Base-by-base conservation (phyloP, 1,284 basidiomycete genomes). In the Earliella scabrosa region DNA sequence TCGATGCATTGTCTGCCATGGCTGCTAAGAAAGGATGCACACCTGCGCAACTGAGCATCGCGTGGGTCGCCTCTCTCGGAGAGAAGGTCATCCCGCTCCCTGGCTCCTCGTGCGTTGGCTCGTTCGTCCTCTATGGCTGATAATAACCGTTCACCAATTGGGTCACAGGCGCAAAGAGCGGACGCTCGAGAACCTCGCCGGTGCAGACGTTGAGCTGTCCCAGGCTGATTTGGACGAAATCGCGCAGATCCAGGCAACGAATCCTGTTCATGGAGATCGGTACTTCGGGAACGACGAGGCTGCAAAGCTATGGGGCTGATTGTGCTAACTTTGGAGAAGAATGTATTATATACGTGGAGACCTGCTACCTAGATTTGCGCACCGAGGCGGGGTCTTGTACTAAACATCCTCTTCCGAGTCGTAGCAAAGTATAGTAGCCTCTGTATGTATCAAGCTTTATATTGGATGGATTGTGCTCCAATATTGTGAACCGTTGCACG, bases 31-130 rank as follows among this genome's bases (percentile, higher is more conserved):
- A 81, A 67, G 75, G 75, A 0, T 66, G 82, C 24, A 81, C 82
- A 0, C 70, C 81, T 0, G 78, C 81, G 0, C 86, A 88, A 68
- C 71, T 90, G 16, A 76, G 77, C 29, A 73, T 90, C 38, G 86
- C 86, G 0, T 90, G 86, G 84, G 75, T 87, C 5, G 66, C 72
- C 29, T 67, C 73, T 1, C 73, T 80, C 36, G 79, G 77, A 10
- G 68, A 69, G 29, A 78, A 80, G 45, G 74, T 81, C 47, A 75
- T 85, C 50, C 82, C 82, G 0, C 77, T 85, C 50, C 82, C 83
- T 0, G 82, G 82, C 4, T 81, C 79, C 1, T 78, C 79, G 75
- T 77, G 51, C 73, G 75, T 11, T 4, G 13, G 27, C 20, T 11
- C 14, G 45, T 32, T 11, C 31, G 10, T 44, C n/a, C 20, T 29